phyloP scores from a whole-genome alignment of 345 rosid species.

The Odontarrhena argentea region DNA sequence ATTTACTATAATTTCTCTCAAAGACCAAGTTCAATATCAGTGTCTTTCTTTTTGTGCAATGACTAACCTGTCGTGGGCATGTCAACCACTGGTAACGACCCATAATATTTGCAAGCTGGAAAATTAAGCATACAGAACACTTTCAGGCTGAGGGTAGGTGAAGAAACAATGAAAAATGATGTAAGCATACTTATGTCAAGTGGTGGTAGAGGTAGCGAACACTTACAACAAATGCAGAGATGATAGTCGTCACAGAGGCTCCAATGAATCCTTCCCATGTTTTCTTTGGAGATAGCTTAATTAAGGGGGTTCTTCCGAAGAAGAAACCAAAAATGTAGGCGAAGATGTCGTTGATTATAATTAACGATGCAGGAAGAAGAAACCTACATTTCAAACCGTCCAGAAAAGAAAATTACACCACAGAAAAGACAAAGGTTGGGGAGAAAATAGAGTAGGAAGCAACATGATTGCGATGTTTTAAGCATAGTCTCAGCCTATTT shows the following conservation, averaged over 20 bases:
- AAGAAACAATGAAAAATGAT: constrained; percentile 9
- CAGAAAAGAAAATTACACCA: constrained; percentile 9
- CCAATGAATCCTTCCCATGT: constrained; percentile 99
- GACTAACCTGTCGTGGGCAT: constrained; percentile 89
- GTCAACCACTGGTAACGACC: constrained; percentile 94
- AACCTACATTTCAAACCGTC: constrained; percentile 59
- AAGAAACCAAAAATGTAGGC: constrained; percentile 94
- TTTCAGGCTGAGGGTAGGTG: not conserved
- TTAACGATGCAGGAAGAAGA: constrained; percentile 97
- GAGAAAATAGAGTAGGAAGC: not conserved
- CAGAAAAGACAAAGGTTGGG: not conserved
- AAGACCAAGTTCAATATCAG: constrained; percentile 8
- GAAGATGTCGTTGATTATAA: constrained; percentile 86
- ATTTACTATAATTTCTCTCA: constrained; percentile 20
- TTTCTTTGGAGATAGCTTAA: constrained; percentile 96
- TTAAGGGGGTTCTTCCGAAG: constrained; percentile 93
- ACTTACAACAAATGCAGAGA: constrained; percentile 88
- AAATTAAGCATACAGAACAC: constrained; percentile 28
- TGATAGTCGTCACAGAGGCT: constrained; percentile 85
- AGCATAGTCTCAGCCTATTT: not conserved
- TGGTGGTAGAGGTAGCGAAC: not conserved
- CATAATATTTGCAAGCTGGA: constrained; percentile 90
- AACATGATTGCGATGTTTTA: not conserved
- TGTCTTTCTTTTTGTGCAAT: not conserved
- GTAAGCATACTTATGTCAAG: not conserved